A percentile compares a stretch with the other conserved stretches of the same genome.
phyloP scores from a whole-genome alignment of 108 stramenopile genomes.

The Chaetoceros muelleri region DNA sequence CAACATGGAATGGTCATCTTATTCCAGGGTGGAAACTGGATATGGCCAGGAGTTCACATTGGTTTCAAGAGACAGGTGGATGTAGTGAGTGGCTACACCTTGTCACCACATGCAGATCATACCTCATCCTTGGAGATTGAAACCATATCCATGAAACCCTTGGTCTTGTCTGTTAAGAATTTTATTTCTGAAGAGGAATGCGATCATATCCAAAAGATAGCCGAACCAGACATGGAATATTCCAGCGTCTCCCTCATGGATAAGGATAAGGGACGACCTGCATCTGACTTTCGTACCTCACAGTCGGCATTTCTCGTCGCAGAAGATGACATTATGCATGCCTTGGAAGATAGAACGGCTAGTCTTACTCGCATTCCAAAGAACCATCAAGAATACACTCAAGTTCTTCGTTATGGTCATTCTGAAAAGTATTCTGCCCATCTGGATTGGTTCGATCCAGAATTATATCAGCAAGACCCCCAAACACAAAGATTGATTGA shows the following conservation, averaged over 20 bases:
- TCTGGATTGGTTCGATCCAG: conserved; percentile 69
- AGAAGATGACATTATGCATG: conserved; percentile 21
- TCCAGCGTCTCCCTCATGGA: conserved; percentile 75
- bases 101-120: neutral
- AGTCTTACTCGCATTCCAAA: conserved; percentile 48
- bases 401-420: conserved; percentile 52
- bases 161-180: conserved; percentile 53
- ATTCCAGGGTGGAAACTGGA: conserved; percentile 52
- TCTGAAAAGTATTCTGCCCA: conserved; percentile 69
- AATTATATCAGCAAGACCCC: conserved; percentile 25
- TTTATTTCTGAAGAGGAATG: conserved; percentile 70
- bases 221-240: conserved; percentile 55
- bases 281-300: conserved; percentile 81
- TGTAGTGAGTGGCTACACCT: neutral
- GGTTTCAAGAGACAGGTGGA: conserved; percentile 41
- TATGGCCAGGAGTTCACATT: conserved; percentile 58
- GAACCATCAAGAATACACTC: conserved; percentile 64
- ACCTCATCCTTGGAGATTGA: conserved; percentile 21
- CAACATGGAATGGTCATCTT: conserved; percentile 33
- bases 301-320: conserved; percentile 55
- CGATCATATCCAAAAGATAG: conserved; percentile 49
- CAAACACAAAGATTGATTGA: conserved; percentile 22
- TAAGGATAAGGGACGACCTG: conserved; percentile 68
- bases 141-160: conserved; percentile 41
- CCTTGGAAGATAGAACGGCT: conserved; percentile 56